Evolutionary conservation across 2,329 filamentous ascomycete genomes (phyloP).

Genomic region (Trichoderma arundinaceum): DNA sequence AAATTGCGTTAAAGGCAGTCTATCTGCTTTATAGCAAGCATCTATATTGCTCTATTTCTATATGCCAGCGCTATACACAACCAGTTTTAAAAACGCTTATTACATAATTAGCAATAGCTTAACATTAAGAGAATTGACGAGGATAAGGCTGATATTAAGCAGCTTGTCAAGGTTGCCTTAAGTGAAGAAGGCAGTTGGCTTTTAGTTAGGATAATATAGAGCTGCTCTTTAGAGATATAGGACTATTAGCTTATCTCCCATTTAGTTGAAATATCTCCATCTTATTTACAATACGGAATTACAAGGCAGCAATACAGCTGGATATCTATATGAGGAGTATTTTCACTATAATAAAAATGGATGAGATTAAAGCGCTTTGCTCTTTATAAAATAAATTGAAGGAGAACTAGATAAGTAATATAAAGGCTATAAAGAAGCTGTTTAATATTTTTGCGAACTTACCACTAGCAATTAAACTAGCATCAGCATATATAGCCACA

Average conservation of each 20-base stretch:
- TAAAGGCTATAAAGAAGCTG: conserved; percentile 35
- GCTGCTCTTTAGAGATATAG: conserved; percentile 38
- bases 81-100: conserved; percentile 44
- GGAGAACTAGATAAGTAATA: conserved; percentile 35
- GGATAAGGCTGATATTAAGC: conserved; percentile 43
- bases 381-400: conserved; percentile 36
- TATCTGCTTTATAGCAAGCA: not conserved
- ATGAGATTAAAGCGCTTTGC: conserved; percentile 33
- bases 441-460: conserved; percentile 42
- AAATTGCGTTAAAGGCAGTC: not conserved
- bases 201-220: conserved; percentile 47
- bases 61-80: not conserved
- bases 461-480: conserved; percentile 46
- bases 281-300: conserved; percentile 32
- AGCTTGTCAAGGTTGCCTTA: conserved; percentile 45
- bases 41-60: conserved; percentile 2
- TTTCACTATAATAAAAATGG: conserved; percentile 38
- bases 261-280: conserved; percentile 32
- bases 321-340: conserved; percentile 30
- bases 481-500: conserved; percentile 45
- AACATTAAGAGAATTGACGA: conserved; percentile 41
- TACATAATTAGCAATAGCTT: conserved; percentile 41
- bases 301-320: conserved; percentile 26
- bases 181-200: conserved; percentile 46
- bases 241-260: conserved; percentile 21